These are phyloP conservation scores for Candida stauntonica DNA, from an alignment of 805 yeast species.

Conservation along the genomic window DNA sequence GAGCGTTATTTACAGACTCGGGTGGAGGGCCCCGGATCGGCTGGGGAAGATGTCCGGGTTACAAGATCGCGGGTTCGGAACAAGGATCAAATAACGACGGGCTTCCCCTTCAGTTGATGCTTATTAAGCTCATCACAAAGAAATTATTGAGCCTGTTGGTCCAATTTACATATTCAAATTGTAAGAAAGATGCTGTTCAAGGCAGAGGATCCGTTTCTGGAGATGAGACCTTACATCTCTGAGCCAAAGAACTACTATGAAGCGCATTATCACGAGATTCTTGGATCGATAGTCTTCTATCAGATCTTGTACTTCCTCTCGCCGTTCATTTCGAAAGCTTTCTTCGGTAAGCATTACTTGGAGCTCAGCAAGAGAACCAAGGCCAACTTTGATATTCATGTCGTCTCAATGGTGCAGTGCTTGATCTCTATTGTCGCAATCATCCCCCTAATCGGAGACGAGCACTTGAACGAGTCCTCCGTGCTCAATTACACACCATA, in stretches of 20 bases:
- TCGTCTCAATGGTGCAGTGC: constrained; percentile 84
- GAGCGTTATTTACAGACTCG: no score
- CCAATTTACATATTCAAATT: no score
- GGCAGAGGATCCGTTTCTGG: constrained; percentile 16
- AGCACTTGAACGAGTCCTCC: constrained; percentile 43
- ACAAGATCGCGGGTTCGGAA: no score
- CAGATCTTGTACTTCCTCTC: constrained; percentile 47
- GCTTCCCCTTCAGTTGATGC: no score
- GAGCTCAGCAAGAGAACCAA: constrained; percentile 41
- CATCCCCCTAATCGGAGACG: constrained; percentile 62
- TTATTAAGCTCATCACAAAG: background rate
- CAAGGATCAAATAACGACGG: no score
- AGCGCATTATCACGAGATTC: constrained; percentile 75
- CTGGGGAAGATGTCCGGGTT: no score
- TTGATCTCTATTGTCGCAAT: constrained; percentile 55
- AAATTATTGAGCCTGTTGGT: background rate
- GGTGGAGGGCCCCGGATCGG: no score
- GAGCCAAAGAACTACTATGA: constrained; percentile 38
- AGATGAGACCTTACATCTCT: constrained; percentile 29
- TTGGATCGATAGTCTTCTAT: constrained; percentile 58
- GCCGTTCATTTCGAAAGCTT: constrained; percentile 42
- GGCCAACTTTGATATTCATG: constrained; percentile 84
- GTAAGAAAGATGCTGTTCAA: constrained; percentile 12
- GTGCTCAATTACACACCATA: constrained; percentile 71
- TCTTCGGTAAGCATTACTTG: constrained; percentile 55